Evolutionary conservation across 768 basidiomycete species (phyloP), one percentile per base, ranked within the genome.

Genomic region (Podaxis rugospora): DNA sequence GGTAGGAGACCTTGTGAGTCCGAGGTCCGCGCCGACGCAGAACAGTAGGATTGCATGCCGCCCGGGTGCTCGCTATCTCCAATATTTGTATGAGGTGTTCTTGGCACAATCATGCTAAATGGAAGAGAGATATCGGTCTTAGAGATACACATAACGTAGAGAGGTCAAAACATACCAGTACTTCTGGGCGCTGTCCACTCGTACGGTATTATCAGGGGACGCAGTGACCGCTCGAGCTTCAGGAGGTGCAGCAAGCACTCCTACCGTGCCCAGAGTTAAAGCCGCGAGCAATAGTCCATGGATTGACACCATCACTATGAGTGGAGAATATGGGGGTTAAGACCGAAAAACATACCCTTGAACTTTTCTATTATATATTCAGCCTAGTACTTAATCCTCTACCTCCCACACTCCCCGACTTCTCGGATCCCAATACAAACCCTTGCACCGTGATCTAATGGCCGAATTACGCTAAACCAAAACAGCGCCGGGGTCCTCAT

Each of bases 1-100:
- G 81, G 76, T 1, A 83, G 70, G 61, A 75, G 72, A 5, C 83
- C 82, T 66, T 83, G 82, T n/a, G 71, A 62, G 18, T 71, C 50
- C 5, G 76, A 74, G 64, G 74, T 77, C 10, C 70, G 70, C 0
- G 77, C 82, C 1, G 69, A 66, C 3, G 80, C 74, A 3, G 83
- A 80, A 62, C 83, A 84, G 66, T 81, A 84, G 2, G 80, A 80
- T 67, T 80, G 76, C 78, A 79, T 82, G 10, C 82, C 81, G 36
- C 82, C 82, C 1, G 81, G 78, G 57, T 77, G 71, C 63, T 84
- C 82, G 62, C 78, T 81, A 66, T 82, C 81, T 4, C 83, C 83
- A 59, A 85, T 79, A 64, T 82, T 76, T 11, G 83, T 84, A 66
- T 84, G 80, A 0, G 79, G 70, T 55, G 78, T 66, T n/a, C 81